Base-by-base conservation (phyloP, 176 grass and related monocot species). In the Echinochloa phyllopogon region DNA sequence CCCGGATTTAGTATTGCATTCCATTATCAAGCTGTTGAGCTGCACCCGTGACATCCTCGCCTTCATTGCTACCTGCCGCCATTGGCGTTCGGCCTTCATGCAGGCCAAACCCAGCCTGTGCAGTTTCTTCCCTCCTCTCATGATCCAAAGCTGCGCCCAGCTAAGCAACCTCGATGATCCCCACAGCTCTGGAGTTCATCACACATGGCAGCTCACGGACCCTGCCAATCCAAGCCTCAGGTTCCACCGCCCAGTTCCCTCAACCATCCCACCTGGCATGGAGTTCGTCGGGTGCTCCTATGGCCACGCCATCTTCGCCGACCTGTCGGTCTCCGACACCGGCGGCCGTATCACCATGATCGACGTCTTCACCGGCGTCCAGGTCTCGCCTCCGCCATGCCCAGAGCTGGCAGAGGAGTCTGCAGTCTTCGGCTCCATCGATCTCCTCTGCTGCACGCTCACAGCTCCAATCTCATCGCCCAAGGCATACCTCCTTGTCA, bases 151-250 rank as follows among this genome's bases (percentile, higher is more conserved):
- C 9, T 53, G 15, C 15, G 25, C 24, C 9, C 48, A 53, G 9
- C 1, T 74, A 37, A 74, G 72, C 49, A 74, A 4, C 15, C 29
- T 33, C 29, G 29, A 33, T 33, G 12, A 36, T 37, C 15, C 6
- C 2, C 16, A 37, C 10, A 12, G n/a, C n/a, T n/a, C 0, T 11
- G 10, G 1, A 20, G 8, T 74, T 52, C 48, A 36, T 21, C 25
- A 52, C 72, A 37, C 16, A 6, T 74, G 72, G 72, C 72, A 52
- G 10, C 49, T 74, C 24, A 74, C 37, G 48, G 72, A 74, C 27
- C 48, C 48, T 1, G 0, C 48, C 25, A 52, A 51, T 33, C 45
- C 70, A 74, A 20, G 13, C 27, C 4, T 18, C 2, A 53, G 47
- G 29, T 74, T 53, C 33, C 25, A 74, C 29, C 47, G 15, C 27